Evolutionary conservation across 371 early-diverging fungal genomes (phyloP).

Genomic region (Mucor indicus): DNA sequence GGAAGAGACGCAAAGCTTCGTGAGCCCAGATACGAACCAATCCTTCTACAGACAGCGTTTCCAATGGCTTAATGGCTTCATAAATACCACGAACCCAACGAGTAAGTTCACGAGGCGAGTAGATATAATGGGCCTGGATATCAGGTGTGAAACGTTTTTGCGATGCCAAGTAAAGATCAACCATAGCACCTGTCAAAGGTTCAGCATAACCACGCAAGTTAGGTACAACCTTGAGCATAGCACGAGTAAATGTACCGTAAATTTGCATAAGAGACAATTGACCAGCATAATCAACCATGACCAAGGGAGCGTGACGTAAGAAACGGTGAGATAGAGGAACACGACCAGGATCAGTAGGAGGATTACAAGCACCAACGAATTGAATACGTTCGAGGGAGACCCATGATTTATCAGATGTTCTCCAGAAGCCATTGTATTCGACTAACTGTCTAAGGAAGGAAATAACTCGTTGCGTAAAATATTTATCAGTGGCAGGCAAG

Average conservation of each 20-base stretch:
- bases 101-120: constrained; percentile 98
- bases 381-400: constrained; percentile 94
- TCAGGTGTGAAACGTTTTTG: constrained; percentile 94
- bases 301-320: constrained; percentile 94
- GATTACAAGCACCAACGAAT: constrained; percentile 99
- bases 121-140: constrained; percentile 98
- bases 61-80: constrained; percentile 89
- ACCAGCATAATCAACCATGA: constrained; percentile 98
- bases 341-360: constrained; percentile 99
- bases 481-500: constrained; percentile 93
- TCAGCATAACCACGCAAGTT: constrained; percentile 89
- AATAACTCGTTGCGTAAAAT: constrained; percentile 96
- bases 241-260: constrained; percentile 91
- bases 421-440: constrained; percentile 96
- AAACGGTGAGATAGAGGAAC: constrained; percentile 94
- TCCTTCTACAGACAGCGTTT: constrained; percentile 80
- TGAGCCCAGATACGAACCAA: constrained; percentile 97
- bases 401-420: constrained; percentile 89
- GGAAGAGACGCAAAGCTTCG: constrained; percentile 96
- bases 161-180: constrained; percentile 89
- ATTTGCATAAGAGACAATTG: constrained; percentile 91
- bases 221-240: constrained; percentile 95
- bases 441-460: constrained; percentile 95
- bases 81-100: constrained; percentile 98
- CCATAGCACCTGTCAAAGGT: constrained; percentile 94